Evolutionary conservation across 495 filamentous ascomycete species (phyloP).

Genomic region (Xylaria acuta): DNA sequence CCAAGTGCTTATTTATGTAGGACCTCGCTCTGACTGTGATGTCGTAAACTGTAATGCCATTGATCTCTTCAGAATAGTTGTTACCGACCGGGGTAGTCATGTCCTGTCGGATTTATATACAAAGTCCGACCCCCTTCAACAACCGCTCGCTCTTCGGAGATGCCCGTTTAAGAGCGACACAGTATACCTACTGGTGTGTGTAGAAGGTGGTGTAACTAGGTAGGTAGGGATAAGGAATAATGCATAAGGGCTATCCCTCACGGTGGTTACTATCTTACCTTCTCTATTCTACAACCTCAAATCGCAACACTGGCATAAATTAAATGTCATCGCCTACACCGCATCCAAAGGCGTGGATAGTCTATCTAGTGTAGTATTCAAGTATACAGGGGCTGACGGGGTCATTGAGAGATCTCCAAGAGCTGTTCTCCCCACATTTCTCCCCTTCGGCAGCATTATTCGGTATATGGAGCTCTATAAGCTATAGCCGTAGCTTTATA

Average conservation of each 20-base stretch:
- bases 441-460: neutral
- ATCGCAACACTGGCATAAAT: too few relatives aligned
- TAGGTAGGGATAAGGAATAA: too few relatives aligned
- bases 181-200: too few relatives aligned
- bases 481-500: neutral
- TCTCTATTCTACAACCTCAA: too few relatives aligned
- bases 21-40: neutral
- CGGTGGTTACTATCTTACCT: too few relatives aligned
- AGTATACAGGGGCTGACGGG: neutral
- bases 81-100: neutral
- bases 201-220: too few relatives aligned
- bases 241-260: too few relatives aligned
- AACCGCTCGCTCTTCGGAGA: neutral
- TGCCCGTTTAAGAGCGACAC: neutral
- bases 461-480: neutral
- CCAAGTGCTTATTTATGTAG: neutral
- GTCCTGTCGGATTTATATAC: neutral
- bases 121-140: neutral
- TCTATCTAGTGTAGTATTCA: neutral
- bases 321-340: neutral
- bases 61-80: neutral
- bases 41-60: neutral
- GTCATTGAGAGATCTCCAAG: neutral
- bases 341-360: neutral
- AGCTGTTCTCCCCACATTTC: neutral